Evolutionary conservation across 768 basidiomycete genomes (phyloP).

Genomic region (Gloeopeniophorella convolvens): DNA sequence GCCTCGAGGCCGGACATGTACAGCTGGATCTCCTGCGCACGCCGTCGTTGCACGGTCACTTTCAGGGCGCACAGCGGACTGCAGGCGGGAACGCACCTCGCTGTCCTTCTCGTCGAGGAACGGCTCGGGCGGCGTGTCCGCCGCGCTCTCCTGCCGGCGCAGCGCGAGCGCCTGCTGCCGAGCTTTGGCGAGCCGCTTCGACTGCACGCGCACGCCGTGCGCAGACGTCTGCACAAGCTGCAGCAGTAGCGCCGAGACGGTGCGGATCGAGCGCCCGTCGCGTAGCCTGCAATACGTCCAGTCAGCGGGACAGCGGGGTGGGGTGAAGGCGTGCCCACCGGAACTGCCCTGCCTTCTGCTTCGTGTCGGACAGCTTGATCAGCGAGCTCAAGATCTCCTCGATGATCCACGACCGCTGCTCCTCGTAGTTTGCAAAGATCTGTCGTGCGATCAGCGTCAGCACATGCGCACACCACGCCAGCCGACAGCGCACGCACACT

Average conservation of each 20-base stretch:
- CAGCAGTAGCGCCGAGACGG: slow-evolving; percentile 85
- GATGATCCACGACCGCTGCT: slow-evolving; percentile 94
- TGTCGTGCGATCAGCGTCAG: slow-evolving; percentile 28
- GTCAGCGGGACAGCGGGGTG: background rate
- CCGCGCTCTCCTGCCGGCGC: slow-evolving; percentile 55
- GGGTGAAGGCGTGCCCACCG: slow-evolving; percentile 41
- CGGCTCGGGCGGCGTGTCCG: slow-evolving; percentile 31
- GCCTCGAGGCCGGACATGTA: slow-evolving; percentile 73
- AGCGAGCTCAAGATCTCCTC: slow-evolving; percentile 91
- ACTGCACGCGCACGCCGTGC: slow-evolving; percentile 74
- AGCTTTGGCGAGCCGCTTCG: slow-evolving; percentile 51
- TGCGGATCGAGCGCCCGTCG: slow-evolving; percentile 87
- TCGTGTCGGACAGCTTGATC: slow-evolving; percentile 84
- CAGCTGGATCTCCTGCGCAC: slow-evolving; percentile 51
- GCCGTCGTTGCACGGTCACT: too few species aligned
- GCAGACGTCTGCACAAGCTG: slow-evolving; percentile 97
- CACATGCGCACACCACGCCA: background rate
- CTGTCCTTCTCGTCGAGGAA: slow-evolving; percentile 63
- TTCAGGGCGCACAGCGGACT: too few species aligned
- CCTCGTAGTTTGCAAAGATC: slow-evolving; percentile 89
- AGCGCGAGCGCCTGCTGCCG: slow-evolving; percentile 57
- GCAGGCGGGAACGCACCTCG: slow-evolving; percentile 40
- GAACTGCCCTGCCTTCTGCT: slow-evolving; percentile 86
- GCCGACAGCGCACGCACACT: slow-evolving; percentile 47
- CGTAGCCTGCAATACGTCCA: slow-evolving; percentile 63